Conservation (phyloP, 345 rosid species). For the Syzygium oleosum region DNA sequence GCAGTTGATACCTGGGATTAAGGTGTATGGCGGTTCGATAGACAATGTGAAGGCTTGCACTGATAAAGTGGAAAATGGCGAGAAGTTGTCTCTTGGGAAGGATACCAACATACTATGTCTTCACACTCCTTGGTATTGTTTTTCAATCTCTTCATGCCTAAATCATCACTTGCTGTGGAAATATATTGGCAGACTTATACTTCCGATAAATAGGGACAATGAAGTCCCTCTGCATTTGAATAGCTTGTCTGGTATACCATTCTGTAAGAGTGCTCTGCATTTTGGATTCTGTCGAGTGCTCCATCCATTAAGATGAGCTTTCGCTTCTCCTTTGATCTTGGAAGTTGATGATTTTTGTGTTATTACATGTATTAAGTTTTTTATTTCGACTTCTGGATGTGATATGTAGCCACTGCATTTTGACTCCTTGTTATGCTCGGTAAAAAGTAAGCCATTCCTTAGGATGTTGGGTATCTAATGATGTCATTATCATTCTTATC, state of each 20-base stretch:
- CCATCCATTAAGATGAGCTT: neutral
- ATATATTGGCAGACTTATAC: neutral
- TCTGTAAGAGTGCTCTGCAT: neutral
- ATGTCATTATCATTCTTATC: neutral
- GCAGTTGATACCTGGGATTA: conserved; percentile 62
- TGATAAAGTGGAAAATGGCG: conserved; percentile 60
- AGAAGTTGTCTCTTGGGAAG: conserved; percentile 47
- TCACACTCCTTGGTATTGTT: conserved; percentile 76
- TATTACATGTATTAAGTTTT: neutral
- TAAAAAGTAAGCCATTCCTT: neutral
- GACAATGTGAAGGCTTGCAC: conserved; percentile 82
- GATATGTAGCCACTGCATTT: neutral
- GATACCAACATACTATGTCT: conserved; percentile 52
- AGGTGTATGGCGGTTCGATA: conserved; percentile 81
- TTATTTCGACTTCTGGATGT: neutral
- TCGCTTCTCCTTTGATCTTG: neutral
- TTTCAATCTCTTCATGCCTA: neutral
- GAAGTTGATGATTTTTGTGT: neutral
- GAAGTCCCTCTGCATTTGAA: neutral
- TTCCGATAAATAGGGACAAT: neutral
- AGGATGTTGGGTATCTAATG: neutral
- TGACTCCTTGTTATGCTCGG: neutral
- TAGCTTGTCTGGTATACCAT: neutral
- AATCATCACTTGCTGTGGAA: neutral
- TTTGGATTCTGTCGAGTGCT: neutral